Evolutionary conservation across 176 grass and related monocot species (phyloP).

Genomic region (Carex kokanica): DNA sequence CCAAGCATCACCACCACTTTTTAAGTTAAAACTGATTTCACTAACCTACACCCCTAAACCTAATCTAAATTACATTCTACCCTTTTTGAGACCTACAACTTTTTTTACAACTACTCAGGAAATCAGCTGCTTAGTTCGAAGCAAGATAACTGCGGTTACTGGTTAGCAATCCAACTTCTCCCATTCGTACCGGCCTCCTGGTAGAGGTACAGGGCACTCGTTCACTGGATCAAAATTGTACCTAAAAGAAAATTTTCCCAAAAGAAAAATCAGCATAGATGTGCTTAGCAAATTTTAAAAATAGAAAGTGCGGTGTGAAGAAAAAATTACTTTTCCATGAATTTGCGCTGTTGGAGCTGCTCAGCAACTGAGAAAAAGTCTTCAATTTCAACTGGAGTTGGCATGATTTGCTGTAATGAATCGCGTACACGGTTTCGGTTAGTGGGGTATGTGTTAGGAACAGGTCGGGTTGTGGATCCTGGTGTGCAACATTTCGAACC

Average conservation of each 20-base stretch:
- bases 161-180: slow-evolving; percentile 27
- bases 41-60: slow-evolving; percentile 31
- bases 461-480: slow-evolving; percentile 17
- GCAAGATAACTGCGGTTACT: not conserved
- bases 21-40: slow-evolving; percentile 27
- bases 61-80: slow-evolving; percentile 32
- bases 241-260: slow-evolving; percentile 7
- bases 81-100: slow-evolving; percentile 27
- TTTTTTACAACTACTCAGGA: slow-evolving; percentile 19
- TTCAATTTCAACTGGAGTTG: slow-evolving; percentile 20
- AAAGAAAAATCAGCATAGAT: not conserved
- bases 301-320: not conserved
- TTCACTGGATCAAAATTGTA: slow-evolving; percentile 30
- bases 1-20: slow-evolving; percentile 14
- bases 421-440: not conserved
- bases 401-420: slow-evolving; percentile 1
- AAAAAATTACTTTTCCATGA: slow-evolving; percentile 21
- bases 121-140: slow-evolving; percentile 11
- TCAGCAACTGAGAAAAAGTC: slow-evolving; percentile 28
- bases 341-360: slow-evolving; percentile 17
- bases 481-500: slow-evolving; percentile 13
- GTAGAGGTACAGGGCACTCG: not conserved
- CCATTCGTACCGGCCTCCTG: slow-evolving; percentile 25
- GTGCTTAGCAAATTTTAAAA: not conserved
- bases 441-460: not conserved